Conservation (phyloP, 345 rosid genomes). For the Melastoma malabathricum region DNA sequence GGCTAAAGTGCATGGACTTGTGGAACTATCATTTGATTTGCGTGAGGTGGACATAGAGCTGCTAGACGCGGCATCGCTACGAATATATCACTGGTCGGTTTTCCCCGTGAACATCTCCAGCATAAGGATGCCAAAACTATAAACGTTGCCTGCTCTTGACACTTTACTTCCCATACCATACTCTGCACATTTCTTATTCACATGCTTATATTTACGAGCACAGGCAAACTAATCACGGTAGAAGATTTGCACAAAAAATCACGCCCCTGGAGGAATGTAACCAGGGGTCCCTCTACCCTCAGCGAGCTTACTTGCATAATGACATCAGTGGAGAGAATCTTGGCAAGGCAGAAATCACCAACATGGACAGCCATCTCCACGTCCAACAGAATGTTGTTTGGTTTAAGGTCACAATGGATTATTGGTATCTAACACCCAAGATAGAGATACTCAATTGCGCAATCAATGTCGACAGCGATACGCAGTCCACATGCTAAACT, state of each 20-base stretch:
- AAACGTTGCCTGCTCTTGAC: slow-evolving; percentile 1
- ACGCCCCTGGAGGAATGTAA: slow-evolving; percentile 6
- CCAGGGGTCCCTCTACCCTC: slow-evolving; percentile 8
- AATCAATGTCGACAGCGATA: slow-evolving; percentile 11
- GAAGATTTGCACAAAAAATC: not conserved
- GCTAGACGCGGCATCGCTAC: not conserved
- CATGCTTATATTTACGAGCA: not conserved
- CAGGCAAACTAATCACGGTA: not conserved
- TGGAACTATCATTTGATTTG: too few species aligned
- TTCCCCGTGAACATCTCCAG: slow-evolving; percentile 7
- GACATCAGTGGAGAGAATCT: not conserved
- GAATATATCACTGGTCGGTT: slow-evolving; percentile 6
- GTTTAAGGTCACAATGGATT: slow-evolving; percentile 17
- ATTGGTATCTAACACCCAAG: slow-evolving; percentile 6
- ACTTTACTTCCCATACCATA: slow-evolving; percentile 7
- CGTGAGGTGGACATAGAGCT: too few species aligned
- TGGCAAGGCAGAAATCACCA: slow-evolving; percentile 11
- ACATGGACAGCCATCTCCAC: slow-evolving; percentile 7
- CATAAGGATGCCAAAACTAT: slow-evolving; percentile 6
- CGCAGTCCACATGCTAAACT: slow-evolving; percentile 5
- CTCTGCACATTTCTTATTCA: slow-evolving; percentile 2
- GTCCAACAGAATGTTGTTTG: slow-evolving; percentile 11
- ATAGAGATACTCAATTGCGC: slow-evolving; percentile 12
- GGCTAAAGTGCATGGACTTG: too few species aligned
- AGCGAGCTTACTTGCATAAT: not conserved